Evolutionary conservation across 805 yeast genomes (phyloP), one percentile per base, ranked within the genome.

Genomic region (Metschnikowia noctiluminum): DNA sequence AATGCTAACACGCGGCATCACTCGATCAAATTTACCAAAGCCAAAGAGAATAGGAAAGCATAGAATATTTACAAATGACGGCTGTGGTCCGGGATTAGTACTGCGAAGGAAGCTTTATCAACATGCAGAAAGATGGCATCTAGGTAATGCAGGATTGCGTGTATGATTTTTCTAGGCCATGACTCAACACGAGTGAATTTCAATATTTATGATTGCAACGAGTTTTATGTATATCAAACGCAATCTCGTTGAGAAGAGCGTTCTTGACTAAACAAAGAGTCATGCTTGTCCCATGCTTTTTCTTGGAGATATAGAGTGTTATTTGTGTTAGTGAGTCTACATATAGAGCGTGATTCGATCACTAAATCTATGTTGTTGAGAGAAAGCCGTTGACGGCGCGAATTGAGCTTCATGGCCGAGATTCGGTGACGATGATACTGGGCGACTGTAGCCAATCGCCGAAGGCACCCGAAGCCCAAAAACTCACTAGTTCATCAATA

Each of bases 1-100:
- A 14, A 72, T 63, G 6, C 65, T 65, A 15, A 68, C 50, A 35
- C 54, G 49, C 9, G 56, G 45, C 57, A 51, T 53, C 32, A 10
- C 13, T 12, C 3, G 13, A 30, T 10, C 13, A 6, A 30, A 12
- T 30, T 30, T 2, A 30, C 32, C 32, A 9, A 12, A 30, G 12
- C 13, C 2, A 30, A 13, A 31, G 27, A 14, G 8, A 30, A 15
- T 8, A 37, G 13, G 11, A 26, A 6, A 12, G 27, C 15, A 37
- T 7, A 12, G 28, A 15, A 37, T 16, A 21, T 14, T 4, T 14
- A 16, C 21, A 11, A 35, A 13, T 30, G 2, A 30, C 32, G 32
- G 32, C 32, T 30, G 32, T 30, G 32, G 32, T 30, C 32, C 32
- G 32, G 13, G 6, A 30, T 30, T 30, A 5, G 13, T 30, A 3